Conservation (phyloP, 148 eudicot genomes). For the Rhododendron vialii region DNA sequence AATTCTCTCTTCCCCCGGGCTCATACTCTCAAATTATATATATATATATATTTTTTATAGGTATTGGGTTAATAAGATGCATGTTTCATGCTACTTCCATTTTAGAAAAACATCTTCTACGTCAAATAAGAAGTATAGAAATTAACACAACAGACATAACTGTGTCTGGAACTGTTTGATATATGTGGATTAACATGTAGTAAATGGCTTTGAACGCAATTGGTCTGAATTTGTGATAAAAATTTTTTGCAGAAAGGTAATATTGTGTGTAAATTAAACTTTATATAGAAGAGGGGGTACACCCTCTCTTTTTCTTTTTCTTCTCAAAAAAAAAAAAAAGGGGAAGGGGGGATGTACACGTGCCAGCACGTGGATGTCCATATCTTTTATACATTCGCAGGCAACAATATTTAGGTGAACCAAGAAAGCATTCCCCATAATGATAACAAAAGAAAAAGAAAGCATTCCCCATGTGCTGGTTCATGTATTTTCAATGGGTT, state of each 20-base stretch:
- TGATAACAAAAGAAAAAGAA: neutral
- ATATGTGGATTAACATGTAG: too few relatives aligned
- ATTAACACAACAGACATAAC: neutral
- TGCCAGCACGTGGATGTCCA: neutral
- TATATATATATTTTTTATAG: too few relatives aligned
- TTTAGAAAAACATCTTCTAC: neutral
- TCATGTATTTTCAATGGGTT: neutral
- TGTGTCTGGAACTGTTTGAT: too few relatives aligned
- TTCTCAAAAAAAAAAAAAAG: too few relatives aligned
- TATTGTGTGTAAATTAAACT: too few relatives aligned
- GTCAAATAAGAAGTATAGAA: neutral
- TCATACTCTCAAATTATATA: neutral
- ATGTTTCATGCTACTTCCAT: neutral
- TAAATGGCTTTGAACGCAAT: too few relatives aligned
- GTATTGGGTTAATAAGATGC: neutral
- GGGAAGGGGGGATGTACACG: neutral
- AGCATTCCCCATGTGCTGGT: neutral
- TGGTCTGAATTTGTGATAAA: too few relatives aligned
- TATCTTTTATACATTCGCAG: neutral
- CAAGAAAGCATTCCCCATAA: neutral
- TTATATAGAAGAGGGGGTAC: too few relatives aligned
- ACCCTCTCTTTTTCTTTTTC: too few relatives aligned
- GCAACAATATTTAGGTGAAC: neutral
- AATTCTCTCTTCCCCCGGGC: neutral
- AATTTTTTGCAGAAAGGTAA: too few relatives aligned